Evolutionary conservation across 257 asterid genomes (phyloP).

Genomic region (Solanum chmielewskii): DNA sequence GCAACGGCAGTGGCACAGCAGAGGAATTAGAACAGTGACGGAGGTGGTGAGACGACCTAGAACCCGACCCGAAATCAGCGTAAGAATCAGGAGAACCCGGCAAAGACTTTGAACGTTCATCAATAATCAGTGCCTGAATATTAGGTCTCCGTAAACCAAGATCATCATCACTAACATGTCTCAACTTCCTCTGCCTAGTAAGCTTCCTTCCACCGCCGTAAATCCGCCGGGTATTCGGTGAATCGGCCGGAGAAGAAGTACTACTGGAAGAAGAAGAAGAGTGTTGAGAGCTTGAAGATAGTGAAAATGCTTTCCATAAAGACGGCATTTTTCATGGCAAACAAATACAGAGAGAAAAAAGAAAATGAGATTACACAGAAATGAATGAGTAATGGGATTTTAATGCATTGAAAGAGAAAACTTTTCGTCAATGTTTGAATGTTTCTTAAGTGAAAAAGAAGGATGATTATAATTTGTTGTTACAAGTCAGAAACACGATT

Average conservation of each 20-base stretch:
- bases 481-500: background rate
- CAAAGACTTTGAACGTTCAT: slow-evolving; percentile 26
- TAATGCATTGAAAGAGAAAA: background rate
- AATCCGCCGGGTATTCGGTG: slow-evolving; percentile 1
- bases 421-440: background rate
- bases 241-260: slow-evolving; percentile 10
- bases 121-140: background rate
- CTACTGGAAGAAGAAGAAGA: slow-evolving; percentile 8
- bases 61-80: background rate
- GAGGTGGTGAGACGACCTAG: slow-evolving; percentile 1
- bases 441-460: background rate
- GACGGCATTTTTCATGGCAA: slow-evolving; percentile 32
- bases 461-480: background rate
- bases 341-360: background rate
- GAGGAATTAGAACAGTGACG: slow-evolving; percentile 47
- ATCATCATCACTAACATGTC: slow-evolving; percentile 49
- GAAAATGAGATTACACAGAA: background rate
- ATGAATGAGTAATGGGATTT: background rate
- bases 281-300: slow-evolving; percentile 8
- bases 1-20: slow-evolving; percentile 74
- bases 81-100: slow-evolving; percentile 48
- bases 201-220: slow-evolving; percentile 20
- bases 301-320: slow-evolving; percentile 39
- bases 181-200: slow-evolving; percentile 36
- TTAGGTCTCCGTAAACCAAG: slow-evolving; percentile 15